phyloP scores from a whole-genome alignment of 345 rosid genomes.

The Anacardium occidentale region DNA sequence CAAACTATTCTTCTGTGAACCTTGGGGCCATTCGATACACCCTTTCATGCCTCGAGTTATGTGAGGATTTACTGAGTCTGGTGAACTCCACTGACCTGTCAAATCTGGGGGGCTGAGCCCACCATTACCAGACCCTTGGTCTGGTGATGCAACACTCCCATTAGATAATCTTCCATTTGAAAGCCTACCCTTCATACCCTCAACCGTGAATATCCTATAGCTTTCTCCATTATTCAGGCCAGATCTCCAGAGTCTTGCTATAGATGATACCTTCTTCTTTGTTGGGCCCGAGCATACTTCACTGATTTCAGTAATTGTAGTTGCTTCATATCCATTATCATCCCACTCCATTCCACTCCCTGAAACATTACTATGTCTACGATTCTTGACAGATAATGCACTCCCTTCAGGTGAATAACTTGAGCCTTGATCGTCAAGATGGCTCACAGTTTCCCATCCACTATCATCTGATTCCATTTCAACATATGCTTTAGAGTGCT shows the following conservation, averaged over 20 bases:
- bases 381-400: conserved; percentile 42
- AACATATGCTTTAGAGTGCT: conserved; percentile 38
- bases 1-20: conserved; percentile 71
- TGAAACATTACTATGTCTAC: conserved; percentile 45
- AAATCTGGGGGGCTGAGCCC: conserved; percentile 60
- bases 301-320: conserved; percentile 55
- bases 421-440: conserved; percentile 76
- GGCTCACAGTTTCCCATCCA: conserved; percentile 97
- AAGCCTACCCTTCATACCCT: conserved; percentile 61
- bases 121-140: conserved; percentile 59
- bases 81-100: conserved; percentile 79
- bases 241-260: conserved; percentile 75
- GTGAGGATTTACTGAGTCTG: conserved; percentile 66
- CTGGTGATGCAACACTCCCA: conserved; percentile 54
- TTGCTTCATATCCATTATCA: conserved; percentile 51
- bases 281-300: conserved; percentile 60
- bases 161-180: conserved; percentile 75
- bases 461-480: conserved; percentile 82
- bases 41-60: conserved; percentile 85
- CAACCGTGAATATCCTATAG: conserved; percentile 66
- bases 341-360: conserved; percentile 60
- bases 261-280: conserved; percentile 67
- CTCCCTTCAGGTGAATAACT: conserved; percentile 72
- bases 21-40: conserved; percentile 96
- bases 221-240: conserved; percentile 54